These are phyloP conservation scores for Hypericum androsaemum DNA, from an alignment of 345 rosid species.

Conservation along the genomic window DNA sequence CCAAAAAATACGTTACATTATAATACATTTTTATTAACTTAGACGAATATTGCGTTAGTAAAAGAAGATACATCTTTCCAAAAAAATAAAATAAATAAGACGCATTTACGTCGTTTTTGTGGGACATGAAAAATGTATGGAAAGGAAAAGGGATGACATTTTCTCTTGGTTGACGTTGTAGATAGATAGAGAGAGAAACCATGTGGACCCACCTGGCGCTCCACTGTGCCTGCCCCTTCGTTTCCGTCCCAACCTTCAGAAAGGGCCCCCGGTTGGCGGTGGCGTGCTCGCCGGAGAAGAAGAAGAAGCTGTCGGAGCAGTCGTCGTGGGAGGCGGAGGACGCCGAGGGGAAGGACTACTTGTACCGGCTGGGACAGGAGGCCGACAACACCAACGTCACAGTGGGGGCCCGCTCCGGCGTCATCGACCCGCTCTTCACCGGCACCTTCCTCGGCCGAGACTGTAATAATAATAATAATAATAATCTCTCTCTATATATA, in stretches of 20 bases:
- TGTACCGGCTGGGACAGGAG: slow-evolving; percentile 74
- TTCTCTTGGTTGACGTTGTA: no score
- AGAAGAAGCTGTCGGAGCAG: slow-evolving; percentile 53
- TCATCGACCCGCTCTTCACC: slow-evolving; percentile 66
- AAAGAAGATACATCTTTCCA: no score
- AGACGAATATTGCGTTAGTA: no score
- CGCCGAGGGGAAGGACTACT: slow-evolving; percentile 65
- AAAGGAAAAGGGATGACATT: no score
- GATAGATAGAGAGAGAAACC: no score
- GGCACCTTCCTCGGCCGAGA: slow-evolving; percentile 87
- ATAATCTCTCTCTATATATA: no score
- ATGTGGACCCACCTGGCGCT: no score
- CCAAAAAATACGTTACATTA: no score
- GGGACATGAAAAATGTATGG: no score
- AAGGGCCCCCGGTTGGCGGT: not conserved
- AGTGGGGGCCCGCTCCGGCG: slow-evolving; percentile 77
- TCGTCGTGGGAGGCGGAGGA: slow-evolving; percentile 92
- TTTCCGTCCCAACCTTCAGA: slow-evolving; percentile 6
- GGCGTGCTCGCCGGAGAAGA: slow-evolving; percentile 11
- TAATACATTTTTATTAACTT: no score
- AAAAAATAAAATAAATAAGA: no score
- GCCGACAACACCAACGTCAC: slow-evolving; percentile 80
- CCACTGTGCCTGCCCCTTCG: not conserved
- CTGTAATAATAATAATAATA: slow-evolving; percentile 29
- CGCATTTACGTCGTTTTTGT: no score